Evolutionary conservation across 192 early-diverging fungal genomes (phyloP).

Genomic region (Entophlyctis helioformis): DNA sequence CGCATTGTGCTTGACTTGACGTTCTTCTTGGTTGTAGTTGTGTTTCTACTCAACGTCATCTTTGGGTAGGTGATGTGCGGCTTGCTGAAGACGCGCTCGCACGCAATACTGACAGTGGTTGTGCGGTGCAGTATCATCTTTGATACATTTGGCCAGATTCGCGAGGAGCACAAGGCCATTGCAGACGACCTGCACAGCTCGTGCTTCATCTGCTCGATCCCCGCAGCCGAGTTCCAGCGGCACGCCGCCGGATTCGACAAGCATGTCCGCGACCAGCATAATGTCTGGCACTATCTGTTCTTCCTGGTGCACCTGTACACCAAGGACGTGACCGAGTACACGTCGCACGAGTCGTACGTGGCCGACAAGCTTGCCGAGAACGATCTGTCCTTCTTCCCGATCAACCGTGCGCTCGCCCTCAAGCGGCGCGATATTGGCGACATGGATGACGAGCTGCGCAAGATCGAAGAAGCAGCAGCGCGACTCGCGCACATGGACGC

Average conservation of each 20-base stretch:
- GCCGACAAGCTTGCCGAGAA: slow-evolving; percentile 13
- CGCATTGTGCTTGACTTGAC: slow-evolving; percentile 14
- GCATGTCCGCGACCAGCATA: slow-evolving; percentile 20
- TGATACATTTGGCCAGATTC: slow-evolving; percentile 24
- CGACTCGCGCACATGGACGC: too few relatives aligned
- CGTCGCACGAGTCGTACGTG: slow-evolving; percentile 24
- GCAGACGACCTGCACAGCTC: slow-evolving; percentile 12
- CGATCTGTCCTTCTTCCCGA: slow-evolving; percentile 19
- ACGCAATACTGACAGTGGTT: too few relatives aligned
- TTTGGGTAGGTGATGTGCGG: slow-evolving; percentile 12
- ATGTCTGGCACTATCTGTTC: slow-evolving; percentile 26
- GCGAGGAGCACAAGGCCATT: slow-evolving; percentile 23
- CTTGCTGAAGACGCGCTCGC: too few relatives aligned
- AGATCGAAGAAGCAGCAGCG: too few relatives aligned
- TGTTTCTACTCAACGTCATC: slow-evolving; percentile 23
- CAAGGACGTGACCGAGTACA: slow-evolving; percentile 24
- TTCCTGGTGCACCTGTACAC: slow-evolving; percentile 20
- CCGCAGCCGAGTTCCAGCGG: slow-evolving; percentile 19
- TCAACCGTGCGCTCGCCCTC: slow-evolving; percentile 18
- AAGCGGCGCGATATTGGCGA: too few relatives aligned
- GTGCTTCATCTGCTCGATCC: slow-evolving; percentile 24
- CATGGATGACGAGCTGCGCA: too few relatives aligned
- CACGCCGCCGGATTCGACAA: slow-evolving; percentile 21
- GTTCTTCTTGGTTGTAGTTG: slow-evolving; percentile 23
- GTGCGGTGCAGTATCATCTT: slow-evolving; percentile 15